Conservation (phyloP, 371 early-diverging fungal genomes). For the Rhizomucor pusillus region DNA sequence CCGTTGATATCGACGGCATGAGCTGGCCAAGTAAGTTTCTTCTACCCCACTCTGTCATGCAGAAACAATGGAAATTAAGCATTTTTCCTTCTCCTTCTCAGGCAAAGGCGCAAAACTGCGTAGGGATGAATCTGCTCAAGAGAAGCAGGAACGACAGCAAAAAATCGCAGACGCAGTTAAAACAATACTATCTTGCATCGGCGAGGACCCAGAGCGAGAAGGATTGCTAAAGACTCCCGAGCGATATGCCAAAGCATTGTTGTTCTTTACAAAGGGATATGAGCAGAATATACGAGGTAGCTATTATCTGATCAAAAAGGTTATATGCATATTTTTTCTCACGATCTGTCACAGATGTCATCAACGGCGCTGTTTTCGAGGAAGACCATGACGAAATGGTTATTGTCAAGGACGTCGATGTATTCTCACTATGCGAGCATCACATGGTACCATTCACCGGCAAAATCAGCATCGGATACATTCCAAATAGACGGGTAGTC, state of each 20-base stretch:
- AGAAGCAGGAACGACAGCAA: constrained; percentile 63
- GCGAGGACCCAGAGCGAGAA: constrained; percentile 94
- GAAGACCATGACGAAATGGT: constrained; percentile 99
- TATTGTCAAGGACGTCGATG: constrained; percentile 92
- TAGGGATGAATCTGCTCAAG: constrained; percentile 71
- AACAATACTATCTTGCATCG: constrained; percentile 88
- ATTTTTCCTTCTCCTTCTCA: constrained; percentile 18
- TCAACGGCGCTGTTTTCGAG: constrained; percentile 94
- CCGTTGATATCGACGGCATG: constrained; percentile 44
- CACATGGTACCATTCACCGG: constrained; percentile 98
- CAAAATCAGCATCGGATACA: constrained; percentile 95
- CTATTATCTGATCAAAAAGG: constrained; percentile 3
- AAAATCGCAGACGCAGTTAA: constrained; percentile 85
- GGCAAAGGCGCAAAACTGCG: constrained; percentile 73
- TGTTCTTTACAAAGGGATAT: constrained; percentile 97
- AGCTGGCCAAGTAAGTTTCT: constrained; percentile 49
- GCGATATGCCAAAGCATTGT: constrained; percentile 95
- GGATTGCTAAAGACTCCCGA: constrained; percentile 95
- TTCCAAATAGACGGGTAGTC: constrained; percentile 92
- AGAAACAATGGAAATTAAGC: background rate
- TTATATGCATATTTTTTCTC: background rate
- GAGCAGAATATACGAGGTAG: constrained; percentile 81
- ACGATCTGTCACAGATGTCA: constrained; percentile 54
- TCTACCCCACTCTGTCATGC: too few species aligned
- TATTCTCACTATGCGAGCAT: constrained; percentile 97